These are phyloP conservation scores for Aspergillus sp. DNA, from an alignment of 2,329 filamentous ascomycete species.

Conservation along the genomic window DNA sequence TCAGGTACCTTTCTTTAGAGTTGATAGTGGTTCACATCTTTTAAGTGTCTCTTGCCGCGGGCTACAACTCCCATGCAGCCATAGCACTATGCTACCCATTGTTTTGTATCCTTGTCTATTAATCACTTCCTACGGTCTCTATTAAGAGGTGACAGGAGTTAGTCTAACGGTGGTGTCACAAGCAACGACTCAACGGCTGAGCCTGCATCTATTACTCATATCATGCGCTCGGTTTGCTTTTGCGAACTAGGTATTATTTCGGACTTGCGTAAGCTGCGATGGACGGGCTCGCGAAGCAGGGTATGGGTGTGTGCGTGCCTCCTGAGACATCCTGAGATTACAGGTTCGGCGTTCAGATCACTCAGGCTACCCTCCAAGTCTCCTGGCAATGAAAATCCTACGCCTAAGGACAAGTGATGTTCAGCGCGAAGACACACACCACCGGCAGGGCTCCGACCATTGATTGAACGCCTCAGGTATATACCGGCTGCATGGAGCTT, in stretches of 20 bases:
- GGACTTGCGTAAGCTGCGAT: slow-evolving; percentile 5
- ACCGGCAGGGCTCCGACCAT: neutral
- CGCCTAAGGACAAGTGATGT: neutral
- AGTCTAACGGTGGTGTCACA: neutral
- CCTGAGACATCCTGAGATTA: neutral
- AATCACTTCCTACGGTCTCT: neutral
- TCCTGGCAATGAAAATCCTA: neutral
- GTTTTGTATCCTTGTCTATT: neutral
- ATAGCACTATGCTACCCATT: neutral
- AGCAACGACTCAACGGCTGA: slow-evolving; percentile 5
- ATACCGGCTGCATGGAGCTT: slow-evolving; percentile 11
- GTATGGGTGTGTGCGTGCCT: neutral
- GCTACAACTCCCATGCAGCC: neutral
- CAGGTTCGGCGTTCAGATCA: slow-evolving; percentile 2
- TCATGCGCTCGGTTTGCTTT: neutral
- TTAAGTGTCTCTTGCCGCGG: neutral
- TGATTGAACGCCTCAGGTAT: slow-evolving; percentile 3
- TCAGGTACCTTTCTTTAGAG: neutral
- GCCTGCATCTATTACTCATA: slow-evolving; percentile 1
- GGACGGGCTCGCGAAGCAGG: neutral
- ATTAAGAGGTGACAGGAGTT: neutral
- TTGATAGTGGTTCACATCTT: too few relatives aligned
- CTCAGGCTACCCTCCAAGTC: neutral
- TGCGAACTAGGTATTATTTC: neutral
- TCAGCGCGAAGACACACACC: slow-evolving; percentile 1